These are phyloP conservation scores for Elasticomyces elasticus DNA, from an alignment of 495 filamentous ascomycete species.

Conservation along the genomic window DNA sequence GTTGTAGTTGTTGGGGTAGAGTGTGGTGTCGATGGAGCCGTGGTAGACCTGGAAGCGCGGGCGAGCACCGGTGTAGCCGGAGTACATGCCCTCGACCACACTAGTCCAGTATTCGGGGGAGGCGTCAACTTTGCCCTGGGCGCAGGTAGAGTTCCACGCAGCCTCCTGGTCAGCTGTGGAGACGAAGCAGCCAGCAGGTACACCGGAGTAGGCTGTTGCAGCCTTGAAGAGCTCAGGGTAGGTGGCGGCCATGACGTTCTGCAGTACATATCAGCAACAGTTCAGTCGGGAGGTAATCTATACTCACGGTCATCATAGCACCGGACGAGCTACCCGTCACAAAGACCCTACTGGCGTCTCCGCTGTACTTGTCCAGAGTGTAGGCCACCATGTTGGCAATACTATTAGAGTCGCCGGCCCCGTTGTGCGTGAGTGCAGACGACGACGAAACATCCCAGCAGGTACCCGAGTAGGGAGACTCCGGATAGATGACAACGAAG, in stretches of 20 bases:
- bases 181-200: slow-evolving; percentile 51
- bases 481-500: slow-evolving; percentile 47
- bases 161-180: slow-evolving; percentile 34
- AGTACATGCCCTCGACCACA: slow-evolving; percentile 42
- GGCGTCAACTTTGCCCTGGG: slow-evolving; percentile 37
- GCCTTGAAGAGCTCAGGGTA: slow-evolving; percentile 52
- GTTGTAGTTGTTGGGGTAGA: slow-evolving; percentile 40
- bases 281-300: not conserved
- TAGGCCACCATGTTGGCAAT: slow-evolving; percentile 50
- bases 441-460: slow-evolving; percentile 48
- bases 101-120: slow-evolving; percentile 43
- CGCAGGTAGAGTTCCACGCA: slow-evolving; percentile 47
- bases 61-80: slow-evolving; percentile 44
- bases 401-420: slow-evolving; percentile 42
- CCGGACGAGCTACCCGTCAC: slow-evolving; percentile 46
- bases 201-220: slow-evolving; percentile 48
- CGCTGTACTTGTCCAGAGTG: slow-evolving; percentile 39
- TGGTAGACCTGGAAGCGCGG: slow-evolving; percentile 51
- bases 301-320: slow-evolving; percentile 43
- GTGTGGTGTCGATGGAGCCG: slow-evolving; percentile 41
- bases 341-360: slow-evolving; percentile 39
- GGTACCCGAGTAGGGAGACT: slow-evolving; percentile 36
- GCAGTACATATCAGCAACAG: not conserved
- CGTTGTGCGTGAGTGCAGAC: slow-evolving; percentile 42
- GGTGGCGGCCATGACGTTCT: slow-evolving; percentile 46